Base-by-base conservation (phyloP, 306 rosid species). In the Boehmeria nivea region DNA sequence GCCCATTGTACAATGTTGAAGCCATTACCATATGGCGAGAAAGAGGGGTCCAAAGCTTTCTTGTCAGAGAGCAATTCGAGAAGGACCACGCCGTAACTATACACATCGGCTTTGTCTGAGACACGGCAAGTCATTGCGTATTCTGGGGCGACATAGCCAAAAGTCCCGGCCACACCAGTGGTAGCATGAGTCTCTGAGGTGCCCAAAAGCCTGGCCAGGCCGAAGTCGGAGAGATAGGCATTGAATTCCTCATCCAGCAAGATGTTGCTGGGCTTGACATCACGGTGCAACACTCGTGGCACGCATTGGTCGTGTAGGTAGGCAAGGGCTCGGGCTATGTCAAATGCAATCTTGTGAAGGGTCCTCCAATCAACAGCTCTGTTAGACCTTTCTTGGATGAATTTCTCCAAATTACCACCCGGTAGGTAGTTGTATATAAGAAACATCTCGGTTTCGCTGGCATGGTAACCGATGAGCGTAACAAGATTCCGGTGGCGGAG, bases 61-160 rank as follows among this genome's bases (percentile, higher is more conserved):
- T 89, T 89, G 75, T 89, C 97, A 0, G 97, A 89, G 22, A 89
- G 90, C 33, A 89, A 66, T 74, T 89, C 97, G 0, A 89, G 82
- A 59, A 89, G 97, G 60, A 89, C 97, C 51, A 89, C 97, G n/a
- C 97, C 97, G 13, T 89, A 89, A 70, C 97, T 89, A 47, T 89
- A 89, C 70, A 89, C 97, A 40, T 89, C 97, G 13, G 95, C 94
- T 68, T 89, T 89, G 3, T 89, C 97, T 1, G 97, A 89, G 51
- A 89, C 97, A 34, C 97, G 95, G 24, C 97, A 89, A 0, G 97
- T 89, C 97, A 89, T 86, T 51, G 95, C 95, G 57, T 89, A 89
- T 59, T 89, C 97, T 0, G 97, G 97, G 47, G 97, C 97, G 18
- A 89, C 97, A 26, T 89, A 89, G 0, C 97, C 97, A 10, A 89